Evolutionary conservation across 1,284 basidiomycete genomes (phyloP).

Genomic region (Ustanciosporium gigantosporum): DNA sequence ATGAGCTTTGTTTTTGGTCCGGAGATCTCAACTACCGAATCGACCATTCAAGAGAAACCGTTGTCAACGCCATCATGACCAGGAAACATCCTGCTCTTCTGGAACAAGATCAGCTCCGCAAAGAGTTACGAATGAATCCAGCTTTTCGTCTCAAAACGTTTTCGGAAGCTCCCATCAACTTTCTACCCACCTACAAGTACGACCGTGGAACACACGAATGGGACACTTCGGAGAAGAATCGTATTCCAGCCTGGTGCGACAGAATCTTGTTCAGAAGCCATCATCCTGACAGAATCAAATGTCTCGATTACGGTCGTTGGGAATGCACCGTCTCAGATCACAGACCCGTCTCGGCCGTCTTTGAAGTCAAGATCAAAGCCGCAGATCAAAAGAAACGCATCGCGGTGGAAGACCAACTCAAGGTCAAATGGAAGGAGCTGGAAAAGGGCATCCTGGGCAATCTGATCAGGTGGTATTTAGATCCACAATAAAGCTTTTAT

Average conservation of each 20-base stretch:
- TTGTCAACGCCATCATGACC: slow-evolving; percentile 71
- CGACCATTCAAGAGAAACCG: slow-evolving; percentile 81
- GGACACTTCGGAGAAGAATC: slow-evolving; percentile 83
- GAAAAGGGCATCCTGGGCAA: slow-evolving; percentile 9
- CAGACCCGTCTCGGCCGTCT: slow-evolving; percentile 53
- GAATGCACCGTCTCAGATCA: slow-evolving; percentile 60
- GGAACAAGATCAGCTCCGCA: slow-evolving; percentile 82
- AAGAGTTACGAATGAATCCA: slow-evolving; percentile 83
- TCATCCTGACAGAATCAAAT: slow-evolving; percentile 66
- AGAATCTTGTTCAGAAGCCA: slow-evolving; percentile 78
- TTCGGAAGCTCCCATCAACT: slow-evolving; percentile 68
- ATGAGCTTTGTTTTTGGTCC: slow-evolving; percentile 88
- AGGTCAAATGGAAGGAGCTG: slow-evolving; percentile 5
- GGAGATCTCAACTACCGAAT: slow-evolving; percentile 74
- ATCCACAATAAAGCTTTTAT: slow-evolving; percentile 9
- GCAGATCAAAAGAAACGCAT: slow-evolving; percentile 14
- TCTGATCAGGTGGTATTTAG: slow-evolving; percentile 5
- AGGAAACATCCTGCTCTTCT: slow-evolving; percentile 72
- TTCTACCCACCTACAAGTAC: slow-evolving; percentile 88
- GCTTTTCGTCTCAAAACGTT: slow-evolving; percentile 83
- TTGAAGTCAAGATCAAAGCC: slow-evolving; percentile 27
- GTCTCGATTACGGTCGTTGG: slow-evolving; percentile 54
- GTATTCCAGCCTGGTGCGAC: slow-evolving; percentile 95
- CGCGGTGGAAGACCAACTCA: slow-evolving; percentile 13
- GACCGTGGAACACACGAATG: slow-evolving; percentile 74